phyloP scores from a whole-genome alignment of 2,329 filamentous ascomycete species.

The Penicillium polonicum region DNA sequence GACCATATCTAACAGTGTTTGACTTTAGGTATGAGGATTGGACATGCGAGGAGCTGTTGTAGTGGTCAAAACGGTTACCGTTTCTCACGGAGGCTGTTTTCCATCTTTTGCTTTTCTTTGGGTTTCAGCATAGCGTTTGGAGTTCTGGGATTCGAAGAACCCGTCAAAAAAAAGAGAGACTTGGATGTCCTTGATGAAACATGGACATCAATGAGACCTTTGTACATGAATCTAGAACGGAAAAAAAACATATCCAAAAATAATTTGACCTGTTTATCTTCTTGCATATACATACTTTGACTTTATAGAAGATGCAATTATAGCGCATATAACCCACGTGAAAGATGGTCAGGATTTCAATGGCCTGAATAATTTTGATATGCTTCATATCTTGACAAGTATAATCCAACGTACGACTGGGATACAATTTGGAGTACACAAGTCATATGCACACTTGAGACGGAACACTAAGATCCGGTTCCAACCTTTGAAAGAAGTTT shows the following conservation, averaged over 20 bases:
- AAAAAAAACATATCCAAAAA: slow-evolving; percentile 22
- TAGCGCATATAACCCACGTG: not conserved
- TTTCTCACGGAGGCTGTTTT: slow-evolving; percentile 21
- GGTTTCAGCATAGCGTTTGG: slow-evolving; percentile 44
- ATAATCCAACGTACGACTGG: no score
- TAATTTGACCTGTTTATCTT: slow-evolving; percentile 19
- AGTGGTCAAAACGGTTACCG: slow-evolving; percentile 20
- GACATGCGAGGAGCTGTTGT: slow-evolving; percentile 92
- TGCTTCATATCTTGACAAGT: not conserved
- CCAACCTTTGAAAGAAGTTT: no score
- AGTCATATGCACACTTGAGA: no score
- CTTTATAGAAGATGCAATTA: not conserved
- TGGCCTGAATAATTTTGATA: not conserved
- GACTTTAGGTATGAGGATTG: slow-evolving; percentile 88
- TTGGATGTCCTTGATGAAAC: slow-evolving; percentile 15
- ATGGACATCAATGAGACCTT: slow-evolving; percentile 14
- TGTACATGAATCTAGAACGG: slow-evolving; percentile 24
- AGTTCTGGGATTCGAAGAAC: slow-evolving; percentile 36
- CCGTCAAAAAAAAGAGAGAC: slow-evolving; percentile 20
- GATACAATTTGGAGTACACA: no score
- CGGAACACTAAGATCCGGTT: no score
- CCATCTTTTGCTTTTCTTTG: slow-evolving; percentile 22
- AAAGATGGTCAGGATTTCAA: not conserved
- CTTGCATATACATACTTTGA: not conserved
- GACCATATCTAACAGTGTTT: slow-evolving; percentile 9